A percentile compares a stretch with the other conserved stretches of the same genome.
Conservation (phyloP, 129 eudicot genomes). For the Arctium minus region DNA sequence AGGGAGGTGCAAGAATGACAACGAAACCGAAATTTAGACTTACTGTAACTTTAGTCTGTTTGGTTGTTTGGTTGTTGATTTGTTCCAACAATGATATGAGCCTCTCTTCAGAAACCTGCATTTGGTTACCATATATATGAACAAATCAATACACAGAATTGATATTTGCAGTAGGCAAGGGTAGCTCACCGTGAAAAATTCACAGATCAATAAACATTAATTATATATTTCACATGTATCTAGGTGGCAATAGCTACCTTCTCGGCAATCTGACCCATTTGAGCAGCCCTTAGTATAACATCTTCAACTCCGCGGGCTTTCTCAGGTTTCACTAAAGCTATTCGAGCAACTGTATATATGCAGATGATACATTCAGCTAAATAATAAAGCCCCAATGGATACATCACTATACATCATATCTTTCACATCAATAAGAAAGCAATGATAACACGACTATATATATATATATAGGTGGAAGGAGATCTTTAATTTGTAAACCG, state of each 20-base stretch:
- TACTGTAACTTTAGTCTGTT: slow-evolving; percentile 96
- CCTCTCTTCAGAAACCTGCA: slow-evolving; percentile 89
- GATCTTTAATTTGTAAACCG: not conserved
- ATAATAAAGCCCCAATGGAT: not conserved
- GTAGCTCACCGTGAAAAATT: not conserved
- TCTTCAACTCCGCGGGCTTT: slow-evolving; percentile 99
- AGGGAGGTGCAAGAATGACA: not conserved
- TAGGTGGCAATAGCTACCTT: slow-evolving; percentile 40
- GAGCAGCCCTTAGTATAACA: slow-evolving; percentile 88
- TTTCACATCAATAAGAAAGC: not conserved
- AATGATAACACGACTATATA: not conserved
- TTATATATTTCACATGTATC: not conserved
- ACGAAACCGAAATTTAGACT: slow-evolving; percentile 28
- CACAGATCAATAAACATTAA: not conserved
- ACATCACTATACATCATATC: not conserved
- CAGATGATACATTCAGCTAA: not conserved
- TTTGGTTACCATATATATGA: not conserved
- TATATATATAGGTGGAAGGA: not conserved
- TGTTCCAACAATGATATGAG: slow-evolving; percentile 92
- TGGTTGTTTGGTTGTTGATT: slow-evolving; percentile 89
- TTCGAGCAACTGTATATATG: slow-evolving; percentile 70
- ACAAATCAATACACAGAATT: not conserved
- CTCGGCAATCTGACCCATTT: slow-evolving; percentile 88
- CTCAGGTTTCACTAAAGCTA: slow-evolving; percentile 95
- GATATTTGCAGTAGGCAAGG: not conserved